Evolutionary conservation across 768 basidiomycete genomes (phyloP).

Genomic region (Ramaria sp.): DNA sequence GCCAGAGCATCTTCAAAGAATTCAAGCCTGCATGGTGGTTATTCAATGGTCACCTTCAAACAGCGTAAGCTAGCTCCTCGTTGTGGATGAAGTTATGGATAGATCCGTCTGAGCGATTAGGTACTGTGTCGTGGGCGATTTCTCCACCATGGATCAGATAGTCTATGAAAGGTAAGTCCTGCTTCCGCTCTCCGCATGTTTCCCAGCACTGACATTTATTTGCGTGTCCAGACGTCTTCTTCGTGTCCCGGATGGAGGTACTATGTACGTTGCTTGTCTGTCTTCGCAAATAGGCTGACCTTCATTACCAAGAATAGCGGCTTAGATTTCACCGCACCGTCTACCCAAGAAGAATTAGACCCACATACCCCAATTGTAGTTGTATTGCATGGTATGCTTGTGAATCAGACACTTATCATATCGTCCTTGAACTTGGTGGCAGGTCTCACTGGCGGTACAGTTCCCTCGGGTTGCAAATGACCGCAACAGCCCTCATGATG

Average conservation of each 20-base stretch:
- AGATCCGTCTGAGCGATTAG: neutral
- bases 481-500: slow-evolving; percentile 21
- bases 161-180: slow-evolving; percentile 39
- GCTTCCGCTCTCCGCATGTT: slow-evolving; percentile 11
- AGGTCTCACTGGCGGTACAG: slow-evolving; percentile 30
- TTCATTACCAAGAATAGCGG: slow-evolving; percentile 30
- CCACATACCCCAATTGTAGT: slow-evolving; percentile 34
- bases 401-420: neutral
- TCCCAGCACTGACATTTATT: neutral
- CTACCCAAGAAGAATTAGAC: slow-evolving; percentile 17
- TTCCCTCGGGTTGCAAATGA: slow-evolving; percentile 12
- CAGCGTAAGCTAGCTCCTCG: slow-evolving; percentile 19
- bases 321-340: slow-evolving; percentile 44
- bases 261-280: slow-evolving; percentile 35
- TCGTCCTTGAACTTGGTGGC: neutral
- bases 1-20: slow-evolving; percentile 15
- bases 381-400: slow-evolving; percentile 26
- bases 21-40: slow-evolving; percentile 43
- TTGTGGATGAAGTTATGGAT: neutral
- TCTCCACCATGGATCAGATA: slow-evolving; percentile 44
- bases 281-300: neutral
- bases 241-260: slow-evolving; percentile 50
- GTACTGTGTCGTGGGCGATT: slow-evolving; percentile 50
- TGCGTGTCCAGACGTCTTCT: slow-evolving; percentile 32
- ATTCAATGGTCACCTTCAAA: slow-evolving; percentile 53